Percentiles rank a stretch among this genome's conserved stretches.
phyloP scores from a whole-genome alignment of 208 protist species.

The Leishmania braziliensis region DNA sequence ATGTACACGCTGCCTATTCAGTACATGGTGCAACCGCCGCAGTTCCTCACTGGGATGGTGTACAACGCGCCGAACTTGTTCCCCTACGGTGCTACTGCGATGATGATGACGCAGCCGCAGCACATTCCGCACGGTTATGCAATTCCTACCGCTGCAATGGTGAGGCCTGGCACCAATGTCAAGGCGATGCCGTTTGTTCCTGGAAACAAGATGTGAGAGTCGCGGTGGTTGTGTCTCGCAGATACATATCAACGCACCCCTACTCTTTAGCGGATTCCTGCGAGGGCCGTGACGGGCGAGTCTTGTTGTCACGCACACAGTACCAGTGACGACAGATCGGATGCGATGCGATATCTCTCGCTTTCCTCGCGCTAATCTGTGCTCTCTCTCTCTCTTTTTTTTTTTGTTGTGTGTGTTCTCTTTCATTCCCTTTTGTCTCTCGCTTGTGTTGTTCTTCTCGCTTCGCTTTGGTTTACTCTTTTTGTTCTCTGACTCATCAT shows the following conservation, averaged over 20 bases:
- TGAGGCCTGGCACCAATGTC: constrained; percentile 63
- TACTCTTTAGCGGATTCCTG: background rate
- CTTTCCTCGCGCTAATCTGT: background rate
- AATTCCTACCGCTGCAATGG: constrained; percentile 15
- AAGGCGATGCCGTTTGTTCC: constrained; percentile 76
- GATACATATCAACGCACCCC: background rate
- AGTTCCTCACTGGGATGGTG: constrained; percentile 18
- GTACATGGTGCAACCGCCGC: constrained; percentile 33
- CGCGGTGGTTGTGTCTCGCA: too few species aligned
- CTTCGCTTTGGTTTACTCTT: constrained; percentile 1
- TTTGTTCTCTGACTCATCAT: background rate
- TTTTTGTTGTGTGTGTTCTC: background rate
- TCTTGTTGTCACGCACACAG: background rate
- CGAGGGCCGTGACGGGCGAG: background rate
- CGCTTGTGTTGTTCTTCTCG: background rate
- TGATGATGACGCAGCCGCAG: constrained; percentile 34
- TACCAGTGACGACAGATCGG: background rate
- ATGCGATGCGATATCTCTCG: background rate
- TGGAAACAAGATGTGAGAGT: constrained; percentile 22
- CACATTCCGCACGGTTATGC: constrained; percentile 23
- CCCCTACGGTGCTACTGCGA: constrained; percentile 24
- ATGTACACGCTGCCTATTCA: constrained; percentile 36
- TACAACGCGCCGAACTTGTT: constrained; percentile 29
- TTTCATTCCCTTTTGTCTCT: background rate
- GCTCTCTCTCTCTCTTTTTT: background rate